Percentiles rank a stretch among this genome's conserved stretches.
Conservation (phyloP, 768 basidiomycete genomes). For the Tylopilus balloui region DNA sequence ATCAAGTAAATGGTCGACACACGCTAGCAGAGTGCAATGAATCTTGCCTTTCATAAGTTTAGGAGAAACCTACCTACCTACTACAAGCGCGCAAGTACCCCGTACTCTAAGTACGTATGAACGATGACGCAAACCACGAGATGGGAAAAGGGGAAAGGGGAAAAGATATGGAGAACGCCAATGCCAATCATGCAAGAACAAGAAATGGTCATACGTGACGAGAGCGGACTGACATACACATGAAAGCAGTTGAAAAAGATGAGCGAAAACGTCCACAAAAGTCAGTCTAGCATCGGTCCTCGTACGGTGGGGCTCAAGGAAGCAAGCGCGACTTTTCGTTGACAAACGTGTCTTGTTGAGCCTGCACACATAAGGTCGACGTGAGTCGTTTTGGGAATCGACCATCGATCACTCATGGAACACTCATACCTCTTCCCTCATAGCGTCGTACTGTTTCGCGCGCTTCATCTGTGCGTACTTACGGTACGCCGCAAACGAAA, state of each 20-base stretch:
- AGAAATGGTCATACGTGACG: not conserved
- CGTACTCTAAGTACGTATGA: slow-evolving; percentile 5
- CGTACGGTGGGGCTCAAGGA: slow-evolving; percentile 11
- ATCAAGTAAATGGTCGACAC: not conserved
- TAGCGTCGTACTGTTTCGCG: slow-evolving; percentile 1
- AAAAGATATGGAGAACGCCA: not conserved
- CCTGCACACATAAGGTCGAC: not conserved
- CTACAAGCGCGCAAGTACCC: slow-evolving; percentile 13
- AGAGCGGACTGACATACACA: not conserved
- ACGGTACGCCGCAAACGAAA: slow-evolving; percentile 15
- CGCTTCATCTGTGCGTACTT: slow-evolving; percentile 8
- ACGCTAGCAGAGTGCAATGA: slow-evolving; percentile 33
- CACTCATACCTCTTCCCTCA: slow-evolving; percentile 12
- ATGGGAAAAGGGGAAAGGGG: not conserved
- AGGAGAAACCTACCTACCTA: slow-evolving; percentile 2
- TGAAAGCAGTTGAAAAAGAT: not conserved
- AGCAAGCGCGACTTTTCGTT: slow-evolving; percentile 26
- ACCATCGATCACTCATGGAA: not conserved
- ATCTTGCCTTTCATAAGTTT: slow-evolving; percentile 21
- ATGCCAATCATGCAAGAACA: slow-evolving; percentile 7
- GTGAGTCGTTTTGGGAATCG: not conserved
- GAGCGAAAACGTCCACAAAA: not conserved
- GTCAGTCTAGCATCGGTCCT: not conserved
- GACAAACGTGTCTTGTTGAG: slow-evolving; percentile 4
- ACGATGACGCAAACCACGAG: not conserved